Evolutionary conservation across 768 basidiomycete species (phyloP), one percentile per base, ranked within the genome.

Genomic region (Trametes sanguinea): DNA sequence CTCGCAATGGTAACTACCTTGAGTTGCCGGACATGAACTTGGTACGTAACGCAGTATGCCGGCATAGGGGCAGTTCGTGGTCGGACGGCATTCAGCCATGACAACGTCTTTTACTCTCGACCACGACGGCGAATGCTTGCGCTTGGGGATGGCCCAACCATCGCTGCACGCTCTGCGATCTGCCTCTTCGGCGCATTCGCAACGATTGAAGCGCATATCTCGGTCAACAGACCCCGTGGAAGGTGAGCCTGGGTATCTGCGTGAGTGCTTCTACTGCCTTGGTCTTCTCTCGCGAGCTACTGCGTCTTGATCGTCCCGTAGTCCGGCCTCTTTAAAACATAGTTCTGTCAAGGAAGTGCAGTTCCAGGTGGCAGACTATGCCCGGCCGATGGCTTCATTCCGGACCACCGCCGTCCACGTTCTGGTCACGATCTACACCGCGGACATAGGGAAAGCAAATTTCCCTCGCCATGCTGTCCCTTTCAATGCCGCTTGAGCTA

Each of bases 301-400:
- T 48, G 37, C 56, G 42, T 30, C 33, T 33, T 45, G 60, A 54
- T 44, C 53, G 40, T 51, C 45, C 62, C 57, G 57, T 42, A 57
- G 33, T 27, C 61, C 44, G 61, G 27, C 39, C 33, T 54, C 30
- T 56, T 56, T 45, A n/a, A 43, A 44, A 30, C 55, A 46, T 52
- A 29, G 50, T 57, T 57, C 51, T 53, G 51, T 57, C 61, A 56
- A 14, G 54, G 55, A 33, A 33, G 37, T 22, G 11, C 29, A 33
- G 29, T 11, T 37, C 40, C 39, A 27, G 16, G 27, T 9, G 42
- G 32, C 2, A n/a, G 52, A 9, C 8, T n/a, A 22, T 7, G 16
- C 27, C 30, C 7, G 16, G 43, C 16, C 14, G 43, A 5, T 11
- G 22, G 45, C 27, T 10, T 22, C 45, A 17, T 46, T 27, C 17